These are phyloP conservation scores for Flaveria brownii DNA, from an alignment of 129 eudicot genomes.

Conservation along the genomic window DNA sequence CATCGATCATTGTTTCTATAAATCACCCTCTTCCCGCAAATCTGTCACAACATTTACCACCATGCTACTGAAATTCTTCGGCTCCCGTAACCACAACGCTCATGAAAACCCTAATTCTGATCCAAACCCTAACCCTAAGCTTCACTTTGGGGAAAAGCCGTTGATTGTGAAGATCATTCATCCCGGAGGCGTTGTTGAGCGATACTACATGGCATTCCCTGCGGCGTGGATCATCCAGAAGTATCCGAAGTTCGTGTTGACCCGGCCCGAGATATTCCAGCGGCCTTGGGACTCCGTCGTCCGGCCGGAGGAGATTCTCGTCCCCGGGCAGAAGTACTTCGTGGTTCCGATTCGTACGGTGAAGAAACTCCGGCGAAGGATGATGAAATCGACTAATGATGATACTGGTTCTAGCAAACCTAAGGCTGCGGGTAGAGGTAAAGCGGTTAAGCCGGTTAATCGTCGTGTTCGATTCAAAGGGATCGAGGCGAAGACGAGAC, in stretches of 20 bases:
- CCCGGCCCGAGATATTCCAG: constrained; percentile 61
- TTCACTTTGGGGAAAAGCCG: constrained; percentile 14
- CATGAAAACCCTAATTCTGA: constrained; percentile 14
- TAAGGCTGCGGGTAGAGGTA: background rate
- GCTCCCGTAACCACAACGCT: constrained; percentile 8
- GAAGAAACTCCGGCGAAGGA: constrained; percentile 53
- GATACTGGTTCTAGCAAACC: background rate
- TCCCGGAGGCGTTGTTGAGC: constrained; percentile 58
- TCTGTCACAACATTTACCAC: background rate
- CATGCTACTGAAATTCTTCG: constrained; percentile 57
- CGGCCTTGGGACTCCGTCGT: constrained; percentile 68
- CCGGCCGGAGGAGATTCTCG: constrained; percentile 60
- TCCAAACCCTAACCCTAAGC: too few relatives aligned
- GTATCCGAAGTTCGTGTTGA: constrained; percentile 51
- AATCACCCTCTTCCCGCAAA: constrained; percentile 3
- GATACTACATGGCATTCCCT: constrained; percentile 71
- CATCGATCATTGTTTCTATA: constrained; percentile 34
- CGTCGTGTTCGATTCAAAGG: constrained; percentile 37
- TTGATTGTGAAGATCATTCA: constrained; percentile 63
- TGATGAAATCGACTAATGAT: constrained; percentile 23
- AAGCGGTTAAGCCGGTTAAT: constrained; percentile 23
- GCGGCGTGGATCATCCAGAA: constrained; percentile 57
- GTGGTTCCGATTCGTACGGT: constrained; percentile 51
- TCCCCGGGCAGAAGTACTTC: constrained; percentile 64
- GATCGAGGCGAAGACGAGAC: too few relatives aligned